Base-by-base conservation (phyloP, 108 stramenopile genomes). In the Conticribra guillardii region DNA sequence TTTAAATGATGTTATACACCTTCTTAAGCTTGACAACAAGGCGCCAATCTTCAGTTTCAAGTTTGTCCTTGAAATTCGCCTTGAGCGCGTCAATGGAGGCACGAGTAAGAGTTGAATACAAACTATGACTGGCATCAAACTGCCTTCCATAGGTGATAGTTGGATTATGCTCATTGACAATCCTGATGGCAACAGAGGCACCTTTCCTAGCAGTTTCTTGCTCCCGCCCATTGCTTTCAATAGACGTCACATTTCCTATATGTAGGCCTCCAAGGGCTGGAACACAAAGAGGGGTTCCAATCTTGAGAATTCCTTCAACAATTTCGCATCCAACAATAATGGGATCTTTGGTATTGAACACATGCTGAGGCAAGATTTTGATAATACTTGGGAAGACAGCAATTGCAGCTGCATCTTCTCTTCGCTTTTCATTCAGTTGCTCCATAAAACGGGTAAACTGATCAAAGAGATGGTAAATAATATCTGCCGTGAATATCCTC, bases 401-500 rank as follows among this genome's bases (percentile, higher is more conserved):
- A 31, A 94, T 80, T 44, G 79, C 87, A 47, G 83, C 80, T 17
- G 97, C 94, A 57, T 95, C 96, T 58, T 89, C 86, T 55, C 94
- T 81, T 73, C 89, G 71, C 41, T 84, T 85, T 52, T 89, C 88
- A 7, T 80, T 86, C 8, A 95, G 74, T 16, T 89, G 84, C 49
- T 91, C 93, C 89, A 97, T 93, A 73, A 96, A 95, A 22, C 91
- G 71, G 7, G 96, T 95, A 79, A 97, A 97, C 67, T 97, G 97
- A 80, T 98, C 97, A 64, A 98, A 98, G 55, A 99, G 84, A 80
- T 99, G 99, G 84, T 99, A 99, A 73, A 99, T 99, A 70, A 99
- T 99, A 67, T 99, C 99, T 21, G 99, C 99, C 4, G 97, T 98
- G 85, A 99, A 98, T 67, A 99, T 97, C 26, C 91, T 82, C 14